These are phyloP conservation scores for Cryptomeria japonica DNA, from an alignment of 75 land plant genomes.

Conservation along the genomic window DNA sequence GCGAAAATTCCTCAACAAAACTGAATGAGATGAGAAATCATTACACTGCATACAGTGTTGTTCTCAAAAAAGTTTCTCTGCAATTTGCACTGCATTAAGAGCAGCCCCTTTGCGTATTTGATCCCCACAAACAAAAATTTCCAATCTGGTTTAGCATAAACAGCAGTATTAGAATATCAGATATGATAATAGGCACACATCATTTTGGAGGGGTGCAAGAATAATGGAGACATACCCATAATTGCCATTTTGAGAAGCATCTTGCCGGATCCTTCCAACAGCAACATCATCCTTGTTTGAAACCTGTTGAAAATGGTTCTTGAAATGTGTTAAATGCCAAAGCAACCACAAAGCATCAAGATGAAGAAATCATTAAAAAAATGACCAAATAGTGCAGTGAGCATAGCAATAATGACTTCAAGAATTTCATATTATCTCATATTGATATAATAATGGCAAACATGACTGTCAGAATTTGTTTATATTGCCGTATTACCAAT, in stretches of 20 bases:
- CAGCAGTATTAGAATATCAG: background rate
- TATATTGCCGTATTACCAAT: background rate
- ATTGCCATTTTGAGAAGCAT: slow-evolving; percentile 80
- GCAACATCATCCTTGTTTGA: slow-evolving; percentile 97
- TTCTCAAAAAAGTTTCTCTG: slow-evolving; percentile 69
- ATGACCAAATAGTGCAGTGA: background rate
- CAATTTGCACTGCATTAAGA: slow-evolving; percentile 96
- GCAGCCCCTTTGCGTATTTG: slow-evolving; percentile 99
- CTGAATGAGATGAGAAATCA: background rate
- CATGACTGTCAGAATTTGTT: background rate
- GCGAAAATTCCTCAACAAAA: background rate
- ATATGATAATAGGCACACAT: slow-evolving; percentile 4
- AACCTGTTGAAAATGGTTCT: slow-evolving; percentile 29
- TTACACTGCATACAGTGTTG: background rate
- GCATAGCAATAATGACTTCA: background rate
- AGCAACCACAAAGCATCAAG: background rate
- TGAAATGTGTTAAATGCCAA: background rate
- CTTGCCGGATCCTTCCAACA: slow-evolving; percentile 92
- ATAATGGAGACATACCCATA: slow-evolving; percentile 48
- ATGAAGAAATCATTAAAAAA: background rate
- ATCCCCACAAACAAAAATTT: slow-evolving; percentile 96
- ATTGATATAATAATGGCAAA: background rate
- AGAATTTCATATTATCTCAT: background rate
- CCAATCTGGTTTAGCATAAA: slow-evolving; percentile 53
- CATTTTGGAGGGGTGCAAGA: background rate